These are phyloP conservation scores for Chrysoporthe puriensis DNA, from an alignment of 2,329 filamentous ascomycete species.

Conservation along the genomic window DNA sequence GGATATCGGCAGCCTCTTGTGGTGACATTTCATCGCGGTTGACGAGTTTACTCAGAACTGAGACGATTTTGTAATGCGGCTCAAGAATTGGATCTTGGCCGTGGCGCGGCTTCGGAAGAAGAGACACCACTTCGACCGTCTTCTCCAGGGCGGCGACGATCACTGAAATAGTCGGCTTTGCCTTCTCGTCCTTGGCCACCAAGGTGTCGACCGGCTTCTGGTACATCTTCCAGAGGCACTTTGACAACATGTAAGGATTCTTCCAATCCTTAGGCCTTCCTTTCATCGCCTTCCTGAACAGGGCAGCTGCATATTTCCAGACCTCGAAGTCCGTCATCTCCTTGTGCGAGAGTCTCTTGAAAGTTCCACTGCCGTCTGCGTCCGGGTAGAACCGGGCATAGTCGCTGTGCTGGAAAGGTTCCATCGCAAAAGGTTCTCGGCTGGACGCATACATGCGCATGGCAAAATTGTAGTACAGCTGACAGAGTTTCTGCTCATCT, in stretches of 20 bases:
- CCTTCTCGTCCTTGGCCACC: conserved; percentile 46
- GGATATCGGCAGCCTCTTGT: conserved; percentile 54
- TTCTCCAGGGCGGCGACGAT: conserved; percentile 56
- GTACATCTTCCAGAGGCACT: conserved; percentile 68
- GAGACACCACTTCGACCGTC: conserved; percentile 54
- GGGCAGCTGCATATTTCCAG: conserved; percentile 61
- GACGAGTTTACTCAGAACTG: conserved; percentile 81
- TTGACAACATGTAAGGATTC: conserved; percentile 63
- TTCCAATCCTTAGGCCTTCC: conserved; percentile 61
- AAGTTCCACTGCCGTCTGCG: conserved; percentile 52
- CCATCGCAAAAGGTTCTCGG: conserved; percentile 65
- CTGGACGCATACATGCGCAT: conserved; percentile 66
- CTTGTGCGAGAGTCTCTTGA: conserved; percentile 55
- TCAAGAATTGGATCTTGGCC: conserved; percentile 80
- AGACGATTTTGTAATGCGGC: conserved; percentile 89
- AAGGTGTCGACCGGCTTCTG: conserved; percentile 50
- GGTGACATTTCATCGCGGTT: conserved; percentile 51
- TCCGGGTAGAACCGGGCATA: conserved; percentile 62
- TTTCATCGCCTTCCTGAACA: conserved; percentile 60
- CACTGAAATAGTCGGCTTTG: conserved; percentile 43
- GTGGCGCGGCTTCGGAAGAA: conserved; percentile 57
- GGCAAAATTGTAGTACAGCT: conserved; percentile 63
- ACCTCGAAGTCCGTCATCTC: conserved; percentile 64
- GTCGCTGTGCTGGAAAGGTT: conserved; percentile 61
- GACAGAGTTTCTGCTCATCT: conserved; percentile 58